Conservation (phyloP, 2,329 filamentous ascomycete species). For the Colletotrichum zoysiae region DNA sequence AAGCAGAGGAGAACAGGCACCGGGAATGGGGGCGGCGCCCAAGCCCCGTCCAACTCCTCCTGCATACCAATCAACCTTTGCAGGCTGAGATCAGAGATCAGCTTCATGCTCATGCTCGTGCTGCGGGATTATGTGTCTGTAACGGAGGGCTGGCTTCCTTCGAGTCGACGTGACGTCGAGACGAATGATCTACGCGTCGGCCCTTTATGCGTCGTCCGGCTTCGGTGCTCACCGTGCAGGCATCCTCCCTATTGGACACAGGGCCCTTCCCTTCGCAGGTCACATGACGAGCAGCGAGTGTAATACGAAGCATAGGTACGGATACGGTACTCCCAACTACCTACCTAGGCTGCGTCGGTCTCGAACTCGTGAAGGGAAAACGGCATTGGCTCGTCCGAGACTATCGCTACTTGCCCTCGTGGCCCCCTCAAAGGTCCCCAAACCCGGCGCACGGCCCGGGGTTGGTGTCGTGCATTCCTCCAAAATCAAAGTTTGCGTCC, state of each 20-base stretch:
- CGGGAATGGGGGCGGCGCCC: not conserved
- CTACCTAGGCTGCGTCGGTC: not conserved
- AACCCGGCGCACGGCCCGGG: constrained; percentile 15
- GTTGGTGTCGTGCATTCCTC: not conserved
- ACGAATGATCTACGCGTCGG: not conserved
- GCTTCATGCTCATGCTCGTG: constrained; percentile 2
- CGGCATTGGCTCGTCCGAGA: not conserved
- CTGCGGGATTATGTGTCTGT: not conserved
- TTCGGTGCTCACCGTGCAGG: constrained; percentile 7
- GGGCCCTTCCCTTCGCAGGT: not conserved
- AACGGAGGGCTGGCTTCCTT: not conserved
- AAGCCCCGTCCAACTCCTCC: constrained; percentile 1
- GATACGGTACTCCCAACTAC: too few relatives aligned
- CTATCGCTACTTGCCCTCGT: constrained; percentile 9
- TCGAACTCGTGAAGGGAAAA: not conserved
- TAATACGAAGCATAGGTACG: constrained; percentile 7
- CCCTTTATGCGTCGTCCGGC: constrained; percentile 1
- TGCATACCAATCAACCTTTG: constrained; percentile 5
- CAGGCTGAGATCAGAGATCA: not conserved
- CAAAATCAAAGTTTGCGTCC: constrained; percentile 1
- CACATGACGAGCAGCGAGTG: constrained; percentile 15
- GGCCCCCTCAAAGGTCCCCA: constrained; percentile 19
- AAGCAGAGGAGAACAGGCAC: constrained; percentile 8
- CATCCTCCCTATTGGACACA: not conserved
- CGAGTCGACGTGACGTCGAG: constrained; percentile 12